A percentile compares a stretch with the other conserved stretches of the same genome.
Evolutionary conservation across 2,329 filamentous ascomycete genomes (phyloP).

Genomic region (Akanthomyces uredinophilus): DNA sequence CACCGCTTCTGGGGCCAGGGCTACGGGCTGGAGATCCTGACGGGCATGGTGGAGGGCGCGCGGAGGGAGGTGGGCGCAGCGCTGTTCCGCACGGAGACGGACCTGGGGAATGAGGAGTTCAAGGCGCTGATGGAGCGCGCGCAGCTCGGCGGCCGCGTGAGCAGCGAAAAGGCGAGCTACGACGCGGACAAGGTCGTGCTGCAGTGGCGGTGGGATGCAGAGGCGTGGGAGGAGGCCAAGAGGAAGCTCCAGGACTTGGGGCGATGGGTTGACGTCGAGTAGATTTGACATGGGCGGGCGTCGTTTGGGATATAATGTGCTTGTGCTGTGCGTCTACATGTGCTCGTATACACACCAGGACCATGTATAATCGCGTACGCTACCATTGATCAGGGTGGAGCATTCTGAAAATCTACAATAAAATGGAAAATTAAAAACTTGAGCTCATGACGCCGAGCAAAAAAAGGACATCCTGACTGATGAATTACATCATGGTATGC

Average conservation of each 20-base stretch:
- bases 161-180: slow-evolving; percentile 11
- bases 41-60: slow-evolving; percentile 20
- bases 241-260: slow-evolving; percentile 12
- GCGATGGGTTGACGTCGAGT: slow-evolving; percentile 15
- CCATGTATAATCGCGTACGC: neutral
- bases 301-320: neutral
- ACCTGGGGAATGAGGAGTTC: slow-evolving; percentile 15
- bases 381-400: neutral
- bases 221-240: slow-evolving; percentile 17
- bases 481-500: too few species aligned
- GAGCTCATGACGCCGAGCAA: neutral
- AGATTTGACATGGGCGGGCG: neutral
- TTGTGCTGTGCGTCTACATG: neutral
- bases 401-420: too few species aligned
- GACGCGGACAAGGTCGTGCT: slow-evolving; percentile 10
- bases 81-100: slow-evolving; percentile 21
- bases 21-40: slow-evolving; percentile 20
- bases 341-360: too few species aligned
- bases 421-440: too few species aligned
- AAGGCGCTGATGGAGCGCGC: slow-evolving; percentile 15
- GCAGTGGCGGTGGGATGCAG: slow-evolving; percentile 11
- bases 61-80: slow-evolving; percentile 17
- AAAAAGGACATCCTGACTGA: too few species aligned
- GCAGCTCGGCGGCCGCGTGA: slow-evolving; percentile 12
- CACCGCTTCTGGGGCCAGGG: slow-evolving; percentile 19